Evolutionary conservation across 106 monocot species (phyloP).

Genomic region (Acorus gramineus): DNA sequence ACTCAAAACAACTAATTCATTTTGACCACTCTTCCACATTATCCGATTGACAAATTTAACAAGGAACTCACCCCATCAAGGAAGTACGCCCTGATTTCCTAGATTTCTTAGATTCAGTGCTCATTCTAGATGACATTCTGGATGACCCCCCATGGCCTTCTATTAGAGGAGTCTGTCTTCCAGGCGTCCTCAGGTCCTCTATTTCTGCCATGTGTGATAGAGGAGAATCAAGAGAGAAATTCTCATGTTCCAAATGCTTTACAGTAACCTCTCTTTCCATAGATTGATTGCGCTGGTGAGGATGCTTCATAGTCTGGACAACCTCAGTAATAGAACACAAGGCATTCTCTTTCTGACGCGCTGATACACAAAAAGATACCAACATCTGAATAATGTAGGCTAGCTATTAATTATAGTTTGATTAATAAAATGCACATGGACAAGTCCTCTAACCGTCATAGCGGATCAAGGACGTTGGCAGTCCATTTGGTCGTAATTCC

Average conservation of each 20-base stretch:
- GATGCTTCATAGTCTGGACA: slow-evolving; percentile 64
- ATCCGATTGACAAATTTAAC: background rate
- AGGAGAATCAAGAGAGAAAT: slow-evolving; percentile 16
- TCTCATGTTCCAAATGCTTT: slow-evolving; percentile 20
- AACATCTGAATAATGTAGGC: too few species aligned
- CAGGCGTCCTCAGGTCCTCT: slow-evolving; percentile 33
- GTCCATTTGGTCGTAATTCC: slow-evolving; percentile 67
- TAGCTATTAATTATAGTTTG: background rate
- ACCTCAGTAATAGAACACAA: slow-evolving; percentile 67
- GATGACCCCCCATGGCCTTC: slow-evolving; percentile 40
- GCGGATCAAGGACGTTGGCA: slow-evolving; percentile 89
- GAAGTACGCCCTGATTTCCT: slow-evolving; percentile 58
- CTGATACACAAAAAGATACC: slow-evolving; percentile 16
- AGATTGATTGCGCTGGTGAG: slow-evolving; percentile 21
- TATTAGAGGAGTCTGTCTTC: slow-evolving; percentile 27
- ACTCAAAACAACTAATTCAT: background rate
- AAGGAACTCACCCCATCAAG: slow-evolving; percentile 66
- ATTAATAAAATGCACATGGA: background rate
- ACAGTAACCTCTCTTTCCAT: slow-evolving; percentile 12
- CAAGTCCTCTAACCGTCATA: slow-evolving; percentile 60
- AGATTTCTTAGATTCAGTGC: slow-evolving; percentile 8
- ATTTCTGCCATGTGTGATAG: slow-evolving; percentile 17
- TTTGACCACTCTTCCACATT: background rate
- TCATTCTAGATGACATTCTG: slow-evolving; percentile 15
- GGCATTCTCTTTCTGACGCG: slow-evolving; percentile 58